Evolutionary conservation across 2,329 filamentous ascomycete genomes (phyloP), one percentile per base, ranked within the genome.

Genomic region (Endoconidiophora laricicola): DNA sequence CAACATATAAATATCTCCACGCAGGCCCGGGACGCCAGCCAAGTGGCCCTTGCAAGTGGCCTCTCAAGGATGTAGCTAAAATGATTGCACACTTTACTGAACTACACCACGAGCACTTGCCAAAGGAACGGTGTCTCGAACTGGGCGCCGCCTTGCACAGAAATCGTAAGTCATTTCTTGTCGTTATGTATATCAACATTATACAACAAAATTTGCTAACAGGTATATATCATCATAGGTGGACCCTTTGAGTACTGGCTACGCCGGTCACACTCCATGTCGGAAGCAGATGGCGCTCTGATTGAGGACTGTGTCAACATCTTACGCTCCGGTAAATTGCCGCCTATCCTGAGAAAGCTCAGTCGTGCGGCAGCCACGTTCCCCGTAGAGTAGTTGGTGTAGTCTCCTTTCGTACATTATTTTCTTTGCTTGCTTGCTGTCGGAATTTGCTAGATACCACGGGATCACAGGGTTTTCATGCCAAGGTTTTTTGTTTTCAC

Each of bases 201-300:
- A 23, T 23, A 22, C 4, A 39, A 26, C 2, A 12, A n/a, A 9
- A 4, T 3, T 42, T 39, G 37, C 50, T 52, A 52, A 52, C 20
- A 38, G 7, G n/a, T 18, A 2, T 18, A 2, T 44, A 45, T 46
- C 9, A 22, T 23, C 44, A 24, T 33, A 67, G 65, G 63, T 4
- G 68, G 68, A 0, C 67, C 68, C 0, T 69, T 71, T 52, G 64
- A 68, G 57, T 69, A 71, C 56, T 71, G 68, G 68, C 60, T 70
- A n/a, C 62, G 63, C 7, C 60, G 63, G 37, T 68, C 67, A 4
- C 63, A 65, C 40, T 57, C 57, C 3, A 63, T 67, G 52, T 62
- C 65, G 18, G 56, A 66, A 7, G 58, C 61, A 0, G 60, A 66
- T 47, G 49, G 55, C 2, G 52, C 54, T 3, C 45, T 65, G 29